Base-by-base conservation (phyloP, 345 rosid species). In the Lagerstroemia speciosa region DNA sequence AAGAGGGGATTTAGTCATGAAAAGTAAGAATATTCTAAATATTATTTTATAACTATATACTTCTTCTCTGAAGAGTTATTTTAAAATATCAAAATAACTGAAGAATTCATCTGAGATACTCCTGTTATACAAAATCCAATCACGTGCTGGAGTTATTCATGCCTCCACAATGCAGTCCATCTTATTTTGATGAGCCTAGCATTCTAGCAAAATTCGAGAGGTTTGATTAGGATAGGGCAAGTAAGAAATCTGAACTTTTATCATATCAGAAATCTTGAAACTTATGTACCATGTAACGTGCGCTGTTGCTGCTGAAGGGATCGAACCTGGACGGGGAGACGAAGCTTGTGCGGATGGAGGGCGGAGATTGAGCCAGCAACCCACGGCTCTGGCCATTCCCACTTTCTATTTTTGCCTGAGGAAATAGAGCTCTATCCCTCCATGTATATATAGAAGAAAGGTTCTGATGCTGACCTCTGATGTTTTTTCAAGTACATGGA, bases 361-460 rank as follows among this genome's bases (percentile, higher is more conserved):
- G 41, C 79, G 69, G 67, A 77, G 81, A 67, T 82, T 85, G 72
- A 85, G 77, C 76, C 81, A 84, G 67, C 83, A 85, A 41, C 72
- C 36, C 27, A 80, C 36, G 50, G 83, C 46, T 34, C 75, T 62
- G 10, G 85, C 81, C 91, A 83, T 86, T 52, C 14, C 67, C 63
- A 14, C 29, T 55, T 69, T 19, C 24, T 27, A 20, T 20, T 6
- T 3, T 69, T 6, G 38, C 55, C 41, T 57, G 24, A 19, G 65
- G 24, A 31, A 64, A 20, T 3, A 32, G 30, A 22, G 46, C 14
- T 36, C 48, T 41, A 16, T 19, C 17, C 66, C 40, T 34, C 26
- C 4, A 22, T 64, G 27, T 33, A 64, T 2, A 62, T 62, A 62
- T 62, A 24, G 24, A 33, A 34, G 41, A 64, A n/a, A 48, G 55